Evolutionary conservation across 2,329 filamentous ascomycete species (phyloP).

Genomic region (Claviceps pazoutovae): DNA sequence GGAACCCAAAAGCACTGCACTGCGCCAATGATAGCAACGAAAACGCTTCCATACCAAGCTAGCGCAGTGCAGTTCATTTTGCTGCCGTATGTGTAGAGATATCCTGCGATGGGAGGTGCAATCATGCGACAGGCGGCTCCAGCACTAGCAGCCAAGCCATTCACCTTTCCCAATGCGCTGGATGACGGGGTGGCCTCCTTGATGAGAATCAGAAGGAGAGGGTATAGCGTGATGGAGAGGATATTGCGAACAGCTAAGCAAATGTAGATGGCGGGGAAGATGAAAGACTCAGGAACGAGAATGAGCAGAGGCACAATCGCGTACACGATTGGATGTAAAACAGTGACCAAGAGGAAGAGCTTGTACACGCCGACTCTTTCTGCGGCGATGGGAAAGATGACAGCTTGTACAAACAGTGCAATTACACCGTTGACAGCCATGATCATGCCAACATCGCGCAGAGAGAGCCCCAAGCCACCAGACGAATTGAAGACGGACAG

Average conservation of each 20-base stretch:
- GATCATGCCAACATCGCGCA: conserved; percentile 47
- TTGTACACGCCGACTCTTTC: conserved; percentile 43
- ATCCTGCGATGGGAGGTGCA: conserved; percentile 50
- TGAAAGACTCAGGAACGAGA: conserved; percentile 34
- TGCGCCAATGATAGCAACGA: conserved; percentile 42
- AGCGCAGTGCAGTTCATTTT: conserved; percentile 44
- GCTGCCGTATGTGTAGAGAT: conserved; percentile 46
- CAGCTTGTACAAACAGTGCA: conserved; percentile 43
- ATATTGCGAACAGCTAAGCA: conserved; percentile 45
- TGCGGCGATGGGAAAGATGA: conserved; percentile 48
- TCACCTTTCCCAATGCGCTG: conserved; percentile 47
- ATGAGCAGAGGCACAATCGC: conserved; percentile 44
- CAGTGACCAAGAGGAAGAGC: conserved; percentile 42
- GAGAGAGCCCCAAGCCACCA: conserved; percentile 48
- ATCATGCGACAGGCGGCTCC: conserved; percentile 54
- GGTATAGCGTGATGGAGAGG: conserved; percentile 50
- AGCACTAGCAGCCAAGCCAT: conserved; percentile 51
- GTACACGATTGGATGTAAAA: conserved; percentile 49
- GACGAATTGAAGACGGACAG: conserved; percentile 39
- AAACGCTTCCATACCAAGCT: conserved; percentile 48
- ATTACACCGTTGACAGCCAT: conserved; percentile 46
- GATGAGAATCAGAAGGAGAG: conserved; percentile 51
- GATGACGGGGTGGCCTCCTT: conserved; percentile 49
- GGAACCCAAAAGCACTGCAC: conserved; percentile 46
- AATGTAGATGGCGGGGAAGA: conserved; percentile 45